Evolutionary conservation across 2,329 filamentous ascomycete genomes (phyloP).

Genomic region (Alternaria burnsii): DNA sequence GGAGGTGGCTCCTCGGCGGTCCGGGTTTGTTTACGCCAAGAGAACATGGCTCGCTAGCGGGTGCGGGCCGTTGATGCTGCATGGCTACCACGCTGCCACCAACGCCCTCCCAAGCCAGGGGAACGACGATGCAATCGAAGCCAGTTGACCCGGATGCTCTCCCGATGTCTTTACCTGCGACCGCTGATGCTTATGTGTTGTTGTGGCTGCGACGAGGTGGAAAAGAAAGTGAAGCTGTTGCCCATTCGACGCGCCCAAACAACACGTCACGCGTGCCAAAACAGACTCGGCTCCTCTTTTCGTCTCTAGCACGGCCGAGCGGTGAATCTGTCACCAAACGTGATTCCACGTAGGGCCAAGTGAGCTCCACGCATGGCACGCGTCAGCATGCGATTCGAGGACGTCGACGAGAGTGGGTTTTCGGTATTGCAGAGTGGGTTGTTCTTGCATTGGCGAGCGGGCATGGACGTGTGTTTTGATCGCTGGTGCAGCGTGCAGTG

Average conservation of each 20-base stretch:
- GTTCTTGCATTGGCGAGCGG: constrained; percentile 8
- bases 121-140: constrained; percentile 5
- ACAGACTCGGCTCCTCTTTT: constrained; percentile 12
- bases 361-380: constrained; percentile 45
- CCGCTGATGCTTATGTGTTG: constrained; percentile 8
- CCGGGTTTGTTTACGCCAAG: constrained; percentile 30
- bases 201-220: constrained; percentile 7
- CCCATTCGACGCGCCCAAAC: constrained; percentile 29
- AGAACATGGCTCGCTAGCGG: constrained; percentile 19
- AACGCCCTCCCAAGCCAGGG: constrained; percentile 17
- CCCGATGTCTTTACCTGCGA: constrained; percentile 17
- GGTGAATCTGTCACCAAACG: constrained; percentile 18
- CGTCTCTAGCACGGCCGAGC: constrained; percentile 17
- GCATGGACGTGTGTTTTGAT: constrained; percentile 17
- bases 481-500: not conserved
- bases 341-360: constrained; percentile 31
- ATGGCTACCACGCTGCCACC: constrained; percentile 25
- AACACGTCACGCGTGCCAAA: constrained; percentile 33
- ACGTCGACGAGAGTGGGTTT: constrained; percentile 3
- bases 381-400: constrained; percentile 44
- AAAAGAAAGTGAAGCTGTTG: constrained; percentile 13
- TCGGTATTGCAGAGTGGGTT: not conserved
- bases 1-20: constrained; percentile 14
- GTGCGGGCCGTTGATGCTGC: constrained; percentile 24
- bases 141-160: not conserved